A percentile compares a stretch with the other conserved stretches of the same genome.
Evolutionary conservation across 129 eudicot genomes (phyloP).

Genomic region (Lactuca saligna): DNA sequence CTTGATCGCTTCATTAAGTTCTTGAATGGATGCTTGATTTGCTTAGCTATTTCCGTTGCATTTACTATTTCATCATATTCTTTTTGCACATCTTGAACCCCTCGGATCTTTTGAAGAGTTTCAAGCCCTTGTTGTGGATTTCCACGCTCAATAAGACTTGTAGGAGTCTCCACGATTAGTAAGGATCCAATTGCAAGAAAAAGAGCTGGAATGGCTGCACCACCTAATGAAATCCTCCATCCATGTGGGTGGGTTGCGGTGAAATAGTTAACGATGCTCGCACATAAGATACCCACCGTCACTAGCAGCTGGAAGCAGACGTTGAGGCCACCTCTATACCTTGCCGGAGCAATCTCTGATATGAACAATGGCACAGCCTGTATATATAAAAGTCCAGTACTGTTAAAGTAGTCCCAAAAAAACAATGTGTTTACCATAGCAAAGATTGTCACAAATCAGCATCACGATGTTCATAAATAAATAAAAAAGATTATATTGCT

Average conservation of each 20-base stretch:
- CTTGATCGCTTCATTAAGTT: slow-evolving; percentile 41
- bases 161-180: slow-evolving; percentile 52
- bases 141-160: slow-evolving; percentile 59
- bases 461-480: neutral
- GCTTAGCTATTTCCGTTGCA: slow-evolving; percentile 43
- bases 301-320: slow-evolving; percentile 56
- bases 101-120: slow-evolving; percentile 47
- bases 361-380: slow-evolving; percentile 74
- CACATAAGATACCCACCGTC: slow-evolving; percentile 56
- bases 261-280: slow-evolving; percentile 49
- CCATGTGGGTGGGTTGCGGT: slow-evolving; percentile 46
- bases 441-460: neutral
- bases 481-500: no score
- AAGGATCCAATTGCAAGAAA: slow-evolving; percentile 60
- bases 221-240: slow-evolving; percentile 66
- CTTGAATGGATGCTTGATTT: slow-evolving; percentile 50
- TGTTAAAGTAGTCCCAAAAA: neutral
- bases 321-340: slow-evolving; percentile 55
- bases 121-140: slow-evolving; percentile 26
- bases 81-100: slow-evolving; percentile 48
- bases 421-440: no score
- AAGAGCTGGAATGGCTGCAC: slow-evolving; percentile 61
- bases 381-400: neutral
- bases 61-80: slow-evolving; percentile 44
- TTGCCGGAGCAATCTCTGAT: slow-evolving; percentile 70